Percentiles rank a stretch among this genome's conserved stretches.
Evolutionary conservation across 2,329 filamentous ascomycete genomes (phyloP).

Genomic region (Fusarium sp.): DNA sequence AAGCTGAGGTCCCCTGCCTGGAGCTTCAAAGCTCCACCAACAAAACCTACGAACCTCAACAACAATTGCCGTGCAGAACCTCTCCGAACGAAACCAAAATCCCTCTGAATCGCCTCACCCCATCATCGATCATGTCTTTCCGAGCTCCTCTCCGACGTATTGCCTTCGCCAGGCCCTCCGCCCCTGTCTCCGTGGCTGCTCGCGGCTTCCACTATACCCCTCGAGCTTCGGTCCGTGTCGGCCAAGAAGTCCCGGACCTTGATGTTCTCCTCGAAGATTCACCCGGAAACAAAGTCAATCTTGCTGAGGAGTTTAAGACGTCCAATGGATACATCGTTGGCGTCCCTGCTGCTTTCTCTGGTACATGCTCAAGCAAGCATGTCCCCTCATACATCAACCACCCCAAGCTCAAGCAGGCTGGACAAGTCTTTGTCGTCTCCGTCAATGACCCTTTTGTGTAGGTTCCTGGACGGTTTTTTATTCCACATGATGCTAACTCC

Average conservation of each 20-base stretch:
- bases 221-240: slow-evolving; percentile 75
- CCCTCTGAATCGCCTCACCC: slow-evolving; percentile 1
- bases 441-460: slow-evolving; percentile 97
- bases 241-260: slow-evolving; percentile 81
- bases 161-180: slow-evolving; percentile 48
- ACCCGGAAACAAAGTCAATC: slow-evolving; percentile 92
- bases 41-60: slow-evolving; percentile 10
- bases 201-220: slow-evolving; percentile 73
- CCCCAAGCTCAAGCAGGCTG: slow-evolving; percentile 80
- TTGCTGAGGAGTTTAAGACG: slow-evolving; percentile 78
- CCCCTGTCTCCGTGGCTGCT: slow-evolving; percentile 23
- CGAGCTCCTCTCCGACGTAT: slow-evolving; percentile 51
- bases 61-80: slow-evolving; percentile 29
- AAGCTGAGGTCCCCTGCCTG: slow-evolving; percentile 6
- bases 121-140: slow-evolving; percentile 51
- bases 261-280: slow-evolving; percentile 84
- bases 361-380: slow-evolving; percentile 71
- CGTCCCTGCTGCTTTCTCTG: slow-evolving; percentile 81
- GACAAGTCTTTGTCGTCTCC: slow-evolving; percentile 87
- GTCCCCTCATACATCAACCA: slow-evolving; percentile 89
- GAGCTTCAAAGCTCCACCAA: slow-evolving; percentile 25
- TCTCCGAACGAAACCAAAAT: slow-evolving; percentile 7
- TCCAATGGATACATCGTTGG: slow-evolving; percentile 86
- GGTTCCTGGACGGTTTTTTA: slow-evolving; percentile 53
- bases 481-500: slow-evolving; percentile 11